Percentiles rank a stretch among this genome's conserved stretches.
These are phyloP conservation scores for Hymenoscyphus scutula DNA, from an alignment of 2,329 filamentous ascomycete genomes.

Conservation along the genomic window DNA sequence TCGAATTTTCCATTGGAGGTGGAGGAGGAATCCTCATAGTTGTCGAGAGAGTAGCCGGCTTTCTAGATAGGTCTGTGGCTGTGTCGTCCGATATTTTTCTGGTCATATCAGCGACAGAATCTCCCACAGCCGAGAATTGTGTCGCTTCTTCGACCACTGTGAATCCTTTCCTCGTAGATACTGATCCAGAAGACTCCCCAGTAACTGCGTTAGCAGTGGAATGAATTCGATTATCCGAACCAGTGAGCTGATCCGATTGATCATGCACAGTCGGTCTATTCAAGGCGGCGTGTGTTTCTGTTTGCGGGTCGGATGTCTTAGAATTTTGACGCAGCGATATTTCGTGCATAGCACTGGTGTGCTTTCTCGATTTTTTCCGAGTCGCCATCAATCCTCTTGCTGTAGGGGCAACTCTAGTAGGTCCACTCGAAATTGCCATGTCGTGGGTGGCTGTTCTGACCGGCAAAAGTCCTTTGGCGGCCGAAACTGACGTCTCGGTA, in stretches of 20 bases:
- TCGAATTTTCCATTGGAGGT: neutral
- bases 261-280: neutral
- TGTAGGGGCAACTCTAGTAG: too few species aligned
- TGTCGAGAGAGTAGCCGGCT: neutral
- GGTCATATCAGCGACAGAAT: neutral
- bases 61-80: neutral
- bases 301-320: too few species aligned
- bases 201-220: neutral
- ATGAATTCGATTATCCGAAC: neutral
- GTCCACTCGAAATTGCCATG: too few species aligned
- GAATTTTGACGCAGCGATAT: too few species aligned
- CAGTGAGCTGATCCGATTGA: neutral
- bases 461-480: too few species aligned
- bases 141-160: neutral
- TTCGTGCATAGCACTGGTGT: too few species aligned
- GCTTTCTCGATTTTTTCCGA: too few species aligned
- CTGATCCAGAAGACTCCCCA: neutral
- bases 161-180: neutral
- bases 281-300: neutral
- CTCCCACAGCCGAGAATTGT: neutral
- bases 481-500: too few species aligned
- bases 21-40: too few species aligned
- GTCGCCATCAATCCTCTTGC: too few species aligned
- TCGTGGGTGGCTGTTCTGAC: too few species aligned
- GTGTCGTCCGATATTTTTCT: neutral